Percentiles rank a stretch among this genome's conserved stretches.
These are phyloP conservation scores for Fragaria vesca DNA, from an alignment of 306 rosid genomes.

Conservation along the genomic window DNA sequence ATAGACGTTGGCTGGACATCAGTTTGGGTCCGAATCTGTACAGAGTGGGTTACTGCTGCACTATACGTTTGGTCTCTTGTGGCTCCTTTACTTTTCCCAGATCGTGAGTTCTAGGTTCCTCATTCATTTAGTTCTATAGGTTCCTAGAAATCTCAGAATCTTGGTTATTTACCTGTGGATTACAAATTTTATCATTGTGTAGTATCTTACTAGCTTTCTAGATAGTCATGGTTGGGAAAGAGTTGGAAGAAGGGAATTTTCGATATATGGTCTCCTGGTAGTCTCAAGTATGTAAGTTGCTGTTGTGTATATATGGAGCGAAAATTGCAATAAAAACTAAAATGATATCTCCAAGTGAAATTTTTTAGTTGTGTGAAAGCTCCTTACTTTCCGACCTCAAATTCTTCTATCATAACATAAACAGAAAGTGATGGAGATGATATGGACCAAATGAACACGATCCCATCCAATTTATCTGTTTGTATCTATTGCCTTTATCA, in stretches of 20 bases:
- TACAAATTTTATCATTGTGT: slow-evolving; percentile 1
- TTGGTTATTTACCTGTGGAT: background rate
- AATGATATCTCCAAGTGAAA: background rate
- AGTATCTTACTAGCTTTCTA: background rate
- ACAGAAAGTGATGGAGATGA: background rate
- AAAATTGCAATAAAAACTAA: background rate
- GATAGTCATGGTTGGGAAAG: background rate
- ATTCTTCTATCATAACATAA: background rate
- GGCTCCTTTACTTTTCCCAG: slow-evolving; percentile 72
- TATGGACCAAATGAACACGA: background rate
- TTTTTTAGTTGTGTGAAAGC: background rate
- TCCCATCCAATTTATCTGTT: background rate
- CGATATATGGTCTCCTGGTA: background rate
- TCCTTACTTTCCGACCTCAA: background rate
- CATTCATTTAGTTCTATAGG: background rate
- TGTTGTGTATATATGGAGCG: background rate
- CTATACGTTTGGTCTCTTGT: slow-evolving; percentile 76
- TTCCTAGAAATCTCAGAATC: background rate
- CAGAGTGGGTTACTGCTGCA: slow-evolving; percentile 85
- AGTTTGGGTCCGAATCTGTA: slow-evolving; percentile 85
- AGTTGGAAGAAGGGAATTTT: background rate
- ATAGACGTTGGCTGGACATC: slow-evolving; percentile 99
- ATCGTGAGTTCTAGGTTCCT: slow-evolving; percentile 64
- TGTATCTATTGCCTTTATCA: background rate
- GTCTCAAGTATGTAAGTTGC: slow-evolving; percentile 1